phyloP scores from a whole-genome alignment of 345 rosid species.

The Citrus inodora region DNA sequence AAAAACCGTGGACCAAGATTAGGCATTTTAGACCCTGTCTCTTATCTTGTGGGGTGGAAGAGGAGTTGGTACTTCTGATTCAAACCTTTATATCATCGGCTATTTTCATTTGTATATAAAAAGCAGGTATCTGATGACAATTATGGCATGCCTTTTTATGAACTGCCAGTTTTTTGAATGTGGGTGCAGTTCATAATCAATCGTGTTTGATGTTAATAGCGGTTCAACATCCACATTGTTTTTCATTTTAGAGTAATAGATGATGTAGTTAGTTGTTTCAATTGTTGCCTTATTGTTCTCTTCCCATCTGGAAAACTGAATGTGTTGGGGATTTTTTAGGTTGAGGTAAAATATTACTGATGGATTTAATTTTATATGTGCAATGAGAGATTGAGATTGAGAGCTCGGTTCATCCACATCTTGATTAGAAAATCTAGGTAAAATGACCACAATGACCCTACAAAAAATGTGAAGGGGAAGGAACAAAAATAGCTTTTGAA shows the following conservation, averaged over 20 bases:
- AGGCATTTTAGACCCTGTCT: not conserved
- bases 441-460: too few species aligned
- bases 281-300: not conserved
- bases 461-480: too few species aligned
- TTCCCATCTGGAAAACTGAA: not conserved
- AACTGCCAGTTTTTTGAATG: slow-evolving; percentile 7
- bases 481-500: too few species aligned
- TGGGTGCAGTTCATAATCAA: not conserved
- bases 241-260: not conserved
- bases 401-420: too few species aligned
- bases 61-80: not conserved
- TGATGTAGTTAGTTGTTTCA: not conserved
- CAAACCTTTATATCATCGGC: slow-evolving; percentile 9
- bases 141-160: not conserved
- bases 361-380: too few species aligned
- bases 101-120: slow-evolving; percentile 36
- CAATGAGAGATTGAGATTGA: too few species aligned
- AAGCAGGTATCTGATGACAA: slow-evolving; percentile 16
- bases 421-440: too few species aligned
- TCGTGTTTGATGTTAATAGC: not conserved
- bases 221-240: not conserved
- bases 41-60: too few species aligned
- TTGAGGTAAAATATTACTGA: too few species aligned
- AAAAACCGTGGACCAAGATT: not conserved
- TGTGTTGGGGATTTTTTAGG: too few species aligned